Evolutionary conservation across 2,329 filamentous ascomycete genomes (phyloP).

Genomic region (Neofusicoccum ribis): DNA sequence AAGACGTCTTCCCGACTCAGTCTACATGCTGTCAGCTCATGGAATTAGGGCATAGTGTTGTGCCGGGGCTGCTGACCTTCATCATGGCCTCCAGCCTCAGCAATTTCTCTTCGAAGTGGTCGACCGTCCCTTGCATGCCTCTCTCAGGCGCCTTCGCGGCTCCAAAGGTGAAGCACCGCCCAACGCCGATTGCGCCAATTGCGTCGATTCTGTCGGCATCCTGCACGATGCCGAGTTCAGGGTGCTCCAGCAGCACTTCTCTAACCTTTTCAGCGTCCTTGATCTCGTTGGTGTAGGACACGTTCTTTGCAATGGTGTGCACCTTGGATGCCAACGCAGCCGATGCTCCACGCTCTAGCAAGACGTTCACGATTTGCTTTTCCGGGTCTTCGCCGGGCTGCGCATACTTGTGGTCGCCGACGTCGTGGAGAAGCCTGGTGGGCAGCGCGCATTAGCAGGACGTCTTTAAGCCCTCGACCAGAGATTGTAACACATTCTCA

Average conservation of each 20-base stretch:
- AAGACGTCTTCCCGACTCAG: constrained; percentile 1
- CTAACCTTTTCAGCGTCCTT: constrained; percentile 62
- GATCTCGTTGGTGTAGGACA: constrained; percentile 76
- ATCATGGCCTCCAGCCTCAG: constrained; percentile 35
- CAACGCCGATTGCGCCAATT: constrained; percentile 83
- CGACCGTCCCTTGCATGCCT: constrained; percentile 31
- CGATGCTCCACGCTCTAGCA: constrained; percentile 59
- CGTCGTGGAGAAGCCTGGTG: constrained; percentile 72
- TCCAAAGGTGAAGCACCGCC: constrained; percentile 73
- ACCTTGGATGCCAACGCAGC: constrained; percentile 63
- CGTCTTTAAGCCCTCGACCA: no score
- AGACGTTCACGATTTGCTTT: constrained; percentile 57
- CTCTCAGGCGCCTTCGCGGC: constrained; percentile 59
- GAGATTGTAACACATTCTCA: no score
- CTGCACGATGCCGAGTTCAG: constrained; percentile 82
- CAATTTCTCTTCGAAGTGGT: constrained; percentile 39
- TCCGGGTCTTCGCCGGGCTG: constrained; percentile 56
- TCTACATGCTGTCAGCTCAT: neutral
- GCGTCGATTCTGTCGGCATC: constrained; percentile 93
- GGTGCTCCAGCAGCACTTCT: constrained; percentile 63
- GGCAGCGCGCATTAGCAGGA: neutral
- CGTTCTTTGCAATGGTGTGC: constrained; percentile 71
- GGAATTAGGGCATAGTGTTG: no score
- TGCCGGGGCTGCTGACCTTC: constrained; percentile 20
- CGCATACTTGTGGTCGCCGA: constrained; percentile 81